phyloP scores from a whole-genome alignment of 345 rosid genomes.

The Sisymbrium altissimum region DNA sequence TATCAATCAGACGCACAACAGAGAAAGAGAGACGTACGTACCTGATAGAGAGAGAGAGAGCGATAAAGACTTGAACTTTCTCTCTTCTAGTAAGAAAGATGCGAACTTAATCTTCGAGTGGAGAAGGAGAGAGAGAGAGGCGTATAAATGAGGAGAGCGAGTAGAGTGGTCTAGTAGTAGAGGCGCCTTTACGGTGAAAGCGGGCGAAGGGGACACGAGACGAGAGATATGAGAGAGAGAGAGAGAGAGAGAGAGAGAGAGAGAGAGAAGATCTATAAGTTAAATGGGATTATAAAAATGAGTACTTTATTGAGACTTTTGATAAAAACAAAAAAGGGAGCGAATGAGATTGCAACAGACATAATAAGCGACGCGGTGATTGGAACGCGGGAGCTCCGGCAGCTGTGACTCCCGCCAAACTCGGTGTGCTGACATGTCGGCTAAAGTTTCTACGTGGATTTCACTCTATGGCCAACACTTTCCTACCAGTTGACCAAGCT shows the following conservation, averaged over 20 bases:
- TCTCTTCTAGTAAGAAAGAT: not conserved
- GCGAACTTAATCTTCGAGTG: not conserved
- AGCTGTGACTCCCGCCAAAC: conserved; percentile 1
- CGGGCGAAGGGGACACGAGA: not conserved
- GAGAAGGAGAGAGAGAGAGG: not conserved
- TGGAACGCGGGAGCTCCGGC: conserved; percentile 3
- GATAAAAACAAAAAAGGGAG: not conserved
- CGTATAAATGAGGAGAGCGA: not conserved
- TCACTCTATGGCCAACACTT: not conserved
- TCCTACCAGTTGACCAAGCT: not conserved
- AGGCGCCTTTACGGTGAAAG: not conserved
- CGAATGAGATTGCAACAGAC: conserved; percentile 5
- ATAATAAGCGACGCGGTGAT: conserved; percentile 8
- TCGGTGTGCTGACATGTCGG: conserved; percentile 19
- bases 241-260: no score
- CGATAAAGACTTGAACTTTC: not conserved
- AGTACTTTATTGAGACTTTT: no score
- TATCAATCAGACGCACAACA: not conserved
- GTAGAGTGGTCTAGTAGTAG: not conserved
- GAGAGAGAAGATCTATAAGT: no score
- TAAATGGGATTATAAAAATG: no score
- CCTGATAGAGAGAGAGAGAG: not conserved
- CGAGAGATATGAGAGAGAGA: not conserved
- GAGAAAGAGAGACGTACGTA: not conserved
- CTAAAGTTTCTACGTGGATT: conserved; percentile 2